phyloP scores from a whole-genome alignment of 2,329 filamentous ascomycete species.

The Aureobasidium vineae region DNA sequence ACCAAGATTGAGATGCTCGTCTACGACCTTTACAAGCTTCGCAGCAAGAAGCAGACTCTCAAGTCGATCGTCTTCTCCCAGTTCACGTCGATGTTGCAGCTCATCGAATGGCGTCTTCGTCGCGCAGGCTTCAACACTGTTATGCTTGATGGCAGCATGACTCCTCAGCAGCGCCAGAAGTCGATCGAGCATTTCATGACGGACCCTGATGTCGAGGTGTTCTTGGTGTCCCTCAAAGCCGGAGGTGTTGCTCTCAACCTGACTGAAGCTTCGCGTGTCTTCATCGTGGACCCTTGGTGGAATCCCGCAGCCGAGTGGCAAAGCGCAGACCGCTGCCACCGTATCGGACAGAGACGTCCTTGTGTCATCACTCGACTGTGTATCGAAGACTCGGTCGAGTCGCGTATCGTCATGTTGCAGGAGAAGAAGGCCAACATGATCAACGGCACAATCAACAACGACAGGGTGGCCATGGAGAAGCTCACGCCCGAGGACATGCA shows the following conservation, averaged over 20 bases:
- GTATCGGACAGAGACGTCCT: slow-evolving; percentile 90
- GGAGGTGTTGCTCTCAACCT: slow-evolving; percentile 94
- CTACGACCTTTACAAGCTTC: slow-evolving; percentile 87
- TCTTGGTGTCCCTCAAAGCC: slow-evolving; percentile 92
- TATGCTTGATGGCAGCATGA: slow-evolving; percentile 98
- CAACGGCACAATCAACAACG: slow-evolving; percentile 91
- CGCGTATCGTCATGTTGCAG: slow-evolving; percentile 89
- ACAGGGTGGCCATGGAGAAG: slow-evolving; percentile 87
- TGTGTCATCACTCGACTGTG: slow-evolving; percentile 93
- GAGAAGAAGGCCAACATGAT: slow-evolving; percentile 99
- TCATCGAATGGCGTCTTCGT: slow-evolving; percentile 94
- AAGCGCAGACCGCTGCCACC: slow-evolving; percentile 79
- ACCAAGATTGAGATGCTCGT: slow-evolving; percentile 97
- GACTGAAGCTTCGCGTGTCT: slow-evolving; percentile 91
- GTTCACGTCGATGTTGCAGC: slow-evolving; percentile 94
- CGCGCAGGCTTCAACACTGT: slow-evolving; percentile 97
- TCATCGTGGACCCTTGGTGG: slow-evolving; percentile 99
- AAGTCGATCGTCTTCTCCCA: slow-evolving; percentile 98
- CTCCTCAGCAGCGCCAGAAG: slow-evolving; percentile 84
- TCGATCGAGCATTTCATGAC: slow-evolving; percentile 97
- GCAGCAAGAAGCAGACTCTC: slow-evolving; percentile 87
- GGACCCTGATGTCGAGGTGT: slow-evolving; percentile 90
- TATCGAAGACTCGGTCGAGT: slow-evolving; percentile 96
- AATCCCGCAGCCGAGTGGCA: slow-evolving; percentile 99
- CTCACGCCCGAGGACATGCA: slow-evolving; percentile 89